A percentile compares a stretch with the other conserved stretches of the same genome.
These are phyloP conservation scores for Globisporangium orthogonon DNA, from an alignment of 352 stramenopile genomes.

Conservation along the genomic window DNA sequence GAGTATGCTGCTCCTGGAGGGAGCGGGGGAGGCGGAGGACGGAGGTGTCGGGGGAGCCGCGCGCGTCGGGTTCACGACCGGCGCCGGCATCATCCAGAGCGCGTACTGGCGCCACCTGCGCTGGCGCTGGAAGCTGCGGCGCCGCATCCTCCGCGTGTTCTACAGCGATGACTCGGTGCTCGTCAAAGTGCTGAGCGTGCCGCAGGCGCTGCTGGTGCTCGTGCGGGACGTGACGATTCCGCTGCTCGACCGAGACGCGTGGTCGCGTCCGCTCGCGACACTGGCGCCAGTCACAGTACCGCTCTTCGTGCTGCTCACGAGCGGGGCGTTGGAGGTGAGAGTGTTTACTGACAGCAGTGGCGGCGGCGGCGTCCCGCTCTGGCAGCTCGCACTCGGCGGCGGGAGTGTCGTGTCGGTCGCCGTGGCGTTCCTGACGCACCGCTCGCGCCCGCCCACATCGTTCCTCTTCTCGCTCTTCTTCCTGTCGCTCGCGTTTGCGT, in stretches of 20 bases:
- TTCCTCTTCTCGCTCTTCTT: slow-evolving; percentile 40
- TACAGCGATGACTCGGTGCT: slow-evolving; percentile 31
- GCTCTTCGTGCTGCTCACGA: slow-evolving; percentile 77
- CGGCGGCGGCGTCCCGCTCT: slow-evolving; percentile 27
- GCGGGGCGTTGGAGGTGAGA: slow-evolving; percentile 13
- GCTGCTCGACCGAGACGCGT: slow-evolving; percentile 57
- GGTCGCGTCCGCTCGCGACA: slow-evolving; percentile 79
- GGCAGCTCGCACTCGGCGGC: slow-evolving; percentile 24
- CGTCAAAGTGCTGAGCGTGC: slow-evolving; percentile 44
- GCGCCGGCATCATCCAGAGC: slow-evolving; percentile 31
- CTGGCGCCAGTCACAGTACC: slow-evolving; percentile 81
- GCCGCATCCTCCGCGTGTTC: slow-evolving; percentile 37
- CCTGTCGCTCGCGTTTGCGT: slow-evolving; percentile 62
- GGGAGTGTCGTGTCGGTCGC: slow-evolving; percentile 45
- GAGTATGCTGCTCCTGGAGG: not conserved
- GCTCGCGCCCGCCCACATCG: slow-evolving; percentile 48
- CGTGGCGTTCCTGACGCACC: slow-evolving; percentile 59
- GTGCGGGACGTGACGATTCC: slow-evolving; percentile 65
- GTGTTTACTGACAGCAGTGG: slow-evolving; percentile 15
- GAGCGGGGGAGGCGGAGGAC: not conserved
- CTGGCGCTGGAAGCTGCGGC: slow-evolving; percentile 61
- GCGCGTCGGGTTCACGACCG: slow-evolving; percentile 27
- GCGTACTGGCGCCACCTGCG: slow-evolving; percentile 67
- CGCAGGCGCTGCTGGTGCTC: slow-evolving; percentile 41
- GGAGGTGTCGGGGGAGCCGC: not conserved